Evolutionary conservation across 345 rosid genomes (phyloP).

Genomic region (Gossypium mustelinum): DNA sequence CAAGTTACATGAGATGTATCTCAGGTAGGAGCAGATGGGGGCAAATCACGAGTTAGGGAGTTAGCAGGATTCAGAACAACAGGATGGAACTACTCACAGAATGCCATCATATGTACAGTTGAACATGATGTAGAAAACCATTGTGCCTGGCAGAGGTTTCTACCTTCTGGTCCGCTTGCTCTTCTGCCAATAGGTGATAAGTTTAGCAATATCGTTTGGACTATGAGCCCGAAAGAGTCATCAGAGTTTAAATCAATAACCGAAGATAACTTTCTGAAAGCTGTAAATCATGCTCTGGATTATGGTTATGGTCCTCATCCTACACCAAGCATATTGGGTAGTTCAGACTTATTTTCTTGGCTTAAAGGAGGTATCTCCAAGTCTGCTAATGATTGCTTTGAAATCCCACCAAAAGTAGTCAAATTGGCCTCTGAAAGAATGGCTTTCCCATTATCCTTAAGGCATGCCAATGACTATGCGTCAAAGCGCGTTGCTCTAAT

Average conservation of each 20-base stretch:
- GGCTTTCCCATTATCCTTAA: slow-evolving; percentile 83
- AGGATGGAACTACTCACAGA: slow-evolving; percentile 89
- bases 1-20: slow-evolving; percentile 18
- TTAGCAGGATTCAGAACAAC: slow-evolving; percentile 75
- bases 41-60: slow-evolving; percentile 81
- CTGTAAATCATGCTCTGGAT: slow-evolving; percentile 75
- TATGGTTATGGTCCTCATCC: slow-evolving; percentile 84
- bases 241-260: slow-evolving; percentile 59
- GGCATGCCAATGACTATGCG: slow-evolving; percentile 67
- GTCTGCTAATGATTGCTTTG: slow-evolving; percentile 57
- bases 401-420: slow-evolving; percentile 70
- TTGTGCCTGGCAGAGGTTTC: slow-evolving; percentile 92
- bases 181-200: slow-evolving; percentile 81
- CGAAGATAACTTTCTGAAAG: slow-evolving; percentile 71
- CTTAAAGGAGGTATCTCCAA: slow-evolving; percentile 36
- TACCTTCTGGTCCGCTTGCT: slow-evolving; percentile 90
- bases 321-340: slow-evolving; percentile 38
- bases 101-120: slow-evolving; percentile 87
- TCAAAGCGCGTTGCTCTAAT: slow-evolving; percentile 63
- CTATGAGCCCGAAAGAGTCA: slow-evolving; percentile 76
- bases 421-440: slow-evolving; percentile 75
- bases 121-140: slow-evolving; percentile 64
- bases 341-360: slow-evolving; percentile 51
- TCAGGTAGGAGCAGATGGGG: slow-evolving; percentile 96
- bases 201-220: slow-evolving; percentile 94